Evolutionary conservation across 2,329 filamentous ascomycete genomes (phyloP).

Genomic region (Xylariaceae sp.): DNA sequence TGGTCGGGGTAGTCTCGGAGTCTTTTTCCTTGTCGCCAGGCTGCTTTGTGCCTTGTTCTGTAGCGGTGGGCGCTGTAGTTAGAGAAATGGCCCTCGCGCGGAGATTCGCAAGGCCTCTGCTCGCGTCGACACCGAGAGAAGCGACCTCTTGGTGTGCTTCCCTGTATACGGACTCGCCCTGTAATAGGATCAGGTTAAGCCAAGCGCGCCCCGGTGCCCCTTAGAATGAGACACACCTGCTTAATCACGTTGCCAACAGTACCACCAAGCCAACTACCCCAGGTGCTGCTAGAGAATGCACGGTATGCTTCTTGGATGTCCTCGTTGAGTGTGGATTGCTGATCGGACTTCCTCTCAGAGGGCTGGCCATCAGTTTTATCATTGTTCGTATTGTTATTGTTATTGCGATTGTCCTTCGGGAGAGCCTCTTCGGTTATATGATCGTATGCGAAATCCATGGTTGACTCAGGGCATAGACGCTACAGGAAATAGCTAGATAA

Average conservation of each 20-base stretch:
- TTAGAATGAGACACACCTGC: conserved; percentile 64
- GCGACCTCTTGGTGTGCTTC: conserved; percentile 85
- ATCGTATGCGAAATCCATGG: conserved; percentile 96
- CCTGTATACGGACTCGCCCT: conserved; percentile 82
- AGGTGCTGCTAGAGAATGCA: conserved; percentile 86
- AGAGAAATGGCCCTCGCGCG: conserved; percentile 76
- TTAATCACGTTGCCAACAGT: conserved; percentile 92
- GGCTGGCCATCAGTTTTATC: conserved; percentile 48
- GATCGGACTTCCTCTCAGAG: conserved; percentile 46
- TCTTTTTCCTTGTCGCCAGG: conserved; percentile 41
- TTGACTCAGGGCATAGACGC: conserved; percentile 24
- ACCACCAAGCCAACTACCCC: conserved; percentile 86
- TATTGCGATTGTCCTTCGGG: conserved; percentile 51
- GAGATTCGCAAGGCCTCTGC: conserved; percentile 75
- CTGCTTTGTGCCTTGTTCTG: conserved; percentile 29
- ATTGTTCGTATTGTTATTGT: conserved; percentile 3
- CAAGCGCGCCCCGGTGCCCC: conserved; percentile 3
- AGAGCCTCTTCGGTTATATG: conserved; percentile 87
- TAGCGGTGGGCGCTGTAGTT: conserved; percentile 43
- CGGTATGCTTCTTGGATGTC: conserved; percentile 96
- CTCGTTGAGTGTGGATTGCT: conserved; percentile 68
- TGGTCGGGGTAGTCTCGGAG: conserved; percentile 49
- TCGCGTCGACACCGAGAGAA: conserved; percentile 78
- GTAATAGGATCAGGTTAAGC: conserved; percentile 25
- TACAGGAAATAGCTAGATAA: not conserved